Conservation (phyloP, 805 yeast genomes). For the Barnettozyma botsteinii region DNA sequence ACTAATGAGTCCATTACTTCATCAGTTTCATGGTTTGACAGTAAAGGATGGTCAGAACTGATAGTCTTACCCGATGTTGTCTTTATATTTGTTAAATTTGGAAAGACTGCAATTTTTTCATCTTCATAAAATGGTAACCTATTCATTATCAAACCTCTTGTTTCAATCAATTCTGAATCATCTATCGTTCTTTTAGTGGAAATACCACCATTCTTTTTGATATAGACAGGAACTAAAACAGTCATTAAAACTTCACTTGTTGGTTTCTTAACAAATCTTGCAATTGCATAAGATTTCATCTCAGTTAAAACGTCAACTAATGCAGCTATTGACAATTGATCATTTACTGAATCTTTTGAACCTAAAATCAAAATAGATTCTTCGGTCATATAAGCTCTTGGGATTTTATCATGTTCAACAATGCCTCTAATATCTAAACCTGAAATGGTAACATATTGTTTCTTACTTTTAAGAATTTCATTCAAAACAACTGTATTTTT, state of each 20-base stretch:
- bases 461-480: slow-evolving; percentile 37
- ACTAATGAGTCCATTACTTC: slow-evolving; percentile 39
- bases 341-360: slow-evolving; percentile 29
- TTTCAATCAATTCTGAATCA: slow-evolving; percentile 16
- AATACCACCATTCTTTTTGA: slow-evolving; percentile 18
- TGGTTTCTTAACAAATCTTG: slow-evolving; percentile 51
- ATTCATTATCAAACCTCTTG: slow-evolving; percentile 42
- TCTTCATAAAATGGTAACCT: slow-evolving; percentile 74
- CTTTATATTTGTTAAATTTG: slow-evolving; percentile 30
- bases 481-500: slow-evolving; percentile 49
- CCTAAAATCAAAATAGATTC: slow-evolving; percentile 56
- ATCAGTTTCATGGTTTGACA: slow-evolving; percentile 36
- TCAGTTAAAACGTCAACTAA: slow-evolving; percentile 49
- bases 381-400: slow-evolving; percentile 53
- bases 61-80: slow-evolving; percentile 28
- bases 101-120: slow-evolving; percentile 53
- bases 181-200: slow-evolving; percentile 20
- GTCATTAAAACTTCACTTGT: slow-evolving; percentile 47
- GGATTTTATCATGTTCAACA: slow-evolving; percentile 38
- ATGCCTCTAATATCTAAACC: slow-evolving; percentile 67
- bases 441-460: slow-evolving; percentile 37
- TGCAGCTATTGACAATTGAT: slow-evolving; percentile 38
- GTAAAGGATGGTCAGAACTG: slow-evolving; percentile 21
- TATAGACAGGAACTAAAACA: slow-evolving; percentile 45
- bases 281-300: slow-evolving; percentile 47